phyloP scores from a whole-genome alignment of 768 basidiomycete genomes.

The Suillus americanus region DNA sequence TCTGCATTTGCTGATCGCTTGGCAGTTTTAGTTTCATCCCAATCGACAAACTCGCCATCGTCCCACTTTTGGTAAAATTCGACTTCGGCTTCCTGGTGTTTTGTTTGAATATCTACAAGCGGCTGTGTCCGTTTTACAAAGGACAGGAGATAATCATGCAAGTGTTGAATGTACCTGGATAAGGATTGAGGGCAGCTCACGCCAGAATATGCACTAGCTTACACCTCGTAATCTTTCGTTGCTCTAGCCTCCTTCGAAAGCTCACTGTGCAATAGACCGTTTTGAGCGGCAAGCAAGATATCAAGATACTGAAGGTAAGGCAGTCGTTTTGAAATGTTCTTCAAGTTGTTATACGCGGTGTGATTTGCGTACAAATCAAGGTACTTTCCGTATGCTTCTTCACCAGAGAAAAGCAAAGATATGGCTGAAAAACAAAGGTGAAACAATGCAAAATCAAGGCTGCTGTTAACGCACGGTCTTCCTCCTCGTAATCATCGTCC shows the following conservation, averaged over 20 bases:
- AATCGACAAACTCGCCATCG: slow-evolving; percentile 66
- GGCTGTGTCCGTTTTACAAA: slow-evolving; percentile 87
- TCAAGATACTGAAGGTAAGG: slow-evolving; percentile 95
- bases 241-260: slow-evolving; percentile 65
- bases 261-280: slow-evolving; percentile 62
- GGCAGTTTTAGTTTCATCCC: slow-evolving; percentile 53
- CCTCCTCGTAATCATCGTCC: slow-evolving; percentile 77
- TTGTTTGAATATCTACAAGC: slow-evolving; percentile 69
- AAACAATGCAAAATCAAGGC: slow-evolving; percentile 2
- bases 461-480: slow-evolving; percentile 69
- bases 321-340: slow-evolving; percentile 77
- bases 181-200: slow-evolving; percentile 11
- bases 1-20: slow-evolving; percentile 41
- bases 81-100: slow-evolving; percentile 58
- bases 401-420: slow-evolving; percentile 89
- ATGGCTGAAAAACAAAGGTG: slow-evolving; percentile 49
- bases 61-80: slow-evolving; percentile 86
- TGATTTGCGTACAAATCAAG: slow-evolving; percentile 91
- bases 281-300: slow-evolving; percentile 66
- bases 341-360: slow-evolving; percentile 85
- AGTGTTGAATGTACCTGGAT: slow-evolving; percentile 74
- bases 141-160: slow-evolving; percentile 83
- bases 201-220: slow-evolving; percentile 29
- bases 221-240: slow-evolving; percentile 81
- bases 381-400: slow-evolving; percentile 94